phyloP scores from a whole-genome alignment of 805 yeast genomes.

The Kodamaea hsintzibuensis region DNA sequence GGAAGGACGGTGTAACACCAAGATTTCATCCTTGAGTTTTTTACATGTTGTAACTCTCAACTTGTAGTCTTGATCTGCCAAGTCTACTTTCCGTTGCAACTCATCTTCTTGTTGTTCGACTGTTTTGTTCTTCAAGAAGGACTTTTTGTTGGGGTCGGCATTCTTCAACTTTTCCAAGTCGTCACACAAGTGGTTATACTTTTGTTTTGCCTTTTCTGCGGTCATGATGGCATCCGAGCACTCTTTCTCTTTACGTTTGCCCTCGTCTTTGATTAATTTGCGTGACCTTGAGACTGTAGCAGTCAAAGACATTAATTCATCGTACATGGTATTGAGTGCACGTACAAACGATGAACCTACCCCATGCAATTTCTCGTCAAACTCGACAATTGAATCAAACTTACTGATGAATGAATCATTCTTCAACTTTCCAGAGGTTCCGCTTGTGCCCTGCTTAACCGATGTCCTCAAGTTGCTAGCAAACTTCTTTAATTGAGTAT shows the following conservation, averaged over 20 bases:
- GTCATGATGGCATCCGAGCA: constrained; percentile 76
- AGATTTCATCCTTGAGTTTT: constrained; percentile 69
- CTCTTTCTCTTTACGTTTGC: constrained; percentile 78
- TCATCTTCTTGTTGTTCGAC: constrained; percentile 92
- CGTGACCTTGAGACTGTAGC: constrained; percentile 70
- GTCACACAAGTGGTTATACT: constrained; percentile 74
- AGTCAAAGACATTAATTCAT: constrained; percentile 73
- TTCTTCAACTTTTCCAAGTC: constrained; percentile 82
- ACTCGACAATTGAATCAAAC: constrained; percentile 67
- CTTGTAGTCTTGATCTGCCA: constrained; percentile 85
- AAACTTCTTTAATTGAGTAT: constrained; percentile 70
- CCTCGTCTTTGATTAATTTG: constrained; percentile 79
- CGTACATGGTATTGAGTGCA: constrained; percentile 81
- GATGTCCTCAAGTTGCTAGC: constrained; percentile 54
- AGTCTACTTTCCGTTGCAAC: constrained; percentile 71
- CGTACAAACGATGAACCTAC: constrained; percentile 77
- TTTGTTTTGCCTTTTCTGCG: constrained; percentile 84
- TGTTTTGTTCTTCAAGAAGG: constrained; percentile 75
- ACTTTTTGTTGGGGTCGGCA: constrained; percentile 82
- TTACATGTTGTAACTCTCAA: constrained; percentile 73
- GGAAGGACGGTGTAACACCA: constrained; percentile 75
- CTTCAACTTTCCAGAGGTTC: constrained; percentile 43
- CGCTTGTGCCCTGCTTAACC: constrained; percentile 36
- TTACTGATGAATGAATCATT: constrained; percentile 66
- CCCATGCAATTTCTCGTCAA: constrained; percentile 70